Conservation (phyloP, 2,329 filamentous ascomycete species). For the Byssoonygena ceratinophila region DNA sequence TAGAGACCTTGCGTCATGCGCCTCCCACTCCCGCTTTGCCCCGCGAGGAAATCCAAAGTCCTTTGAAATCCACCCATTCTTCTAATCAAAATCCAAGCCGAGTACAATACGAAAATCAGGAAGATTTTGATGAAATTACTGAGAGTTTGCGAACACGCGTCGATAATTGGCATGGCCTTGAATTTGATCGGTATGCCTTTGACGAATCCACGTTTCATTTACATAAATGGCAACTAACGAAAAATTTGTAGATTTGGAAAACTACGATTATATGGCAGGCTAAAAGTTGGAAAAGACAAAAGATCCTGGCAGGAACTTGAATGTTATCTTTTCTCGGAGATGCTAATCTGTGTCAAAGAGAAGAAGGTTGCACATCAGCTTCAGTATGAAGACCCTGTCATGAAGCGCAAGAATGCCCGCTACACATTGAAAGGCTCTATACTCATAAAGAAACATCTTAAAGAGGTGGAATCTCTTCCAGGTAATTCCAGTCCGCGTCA, state of each 20-base stretch:
- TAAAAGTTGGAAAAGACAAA: conserved; percentile 91
- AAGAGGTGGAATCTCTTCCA: conserved; percentile 62
- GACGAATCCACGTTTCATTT: too few species aligned
- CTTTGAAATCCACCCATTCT: conserved; percentile 30
- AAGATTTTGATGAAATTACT: conserved; percentile 72
- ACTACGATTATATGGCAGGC: conserved; percentile 74
- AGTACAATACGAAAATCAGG: conserved; percentile 61
- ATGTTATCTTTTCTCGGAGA: conserved; percentile 93
- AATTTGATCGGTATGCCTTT: conserved; percentile 60
- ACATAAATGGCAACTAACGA: background rate
- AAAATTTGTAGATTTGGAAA: conserved; percentile 67
- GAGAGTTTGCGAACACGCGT: conserved; percentile 77
- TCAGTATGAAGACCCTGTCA: conserved; percentile 50
- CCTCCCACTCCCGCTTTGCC: conserved; percentile 43
- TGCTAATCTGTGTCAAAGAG: conserved; percentile 99
- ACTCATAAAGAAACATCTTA: conserved; percentile 93
- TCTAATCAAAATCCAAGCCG: conserved; percentile 1
- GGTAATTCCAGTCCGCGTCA: conserved; percentile 25
- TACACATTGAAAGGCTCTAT: conserved; percentile 96
- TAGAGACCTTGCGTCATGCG: conserved; percentile 58
- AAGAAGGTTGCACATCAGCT: conserved; percentile 56
- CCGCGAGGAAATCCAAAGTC: conserved; percentile 44
- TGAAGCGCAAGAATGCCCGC: conserved; percentile 55
- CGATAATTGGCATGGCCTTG: conserved; percentile 95
- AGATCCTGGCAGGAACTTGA: conserved; percentile 96